phyloP scores from a whole-genome alignment of 176 grass and related monocot genomes.

The Hyparrhenia diplandra region DNA sequence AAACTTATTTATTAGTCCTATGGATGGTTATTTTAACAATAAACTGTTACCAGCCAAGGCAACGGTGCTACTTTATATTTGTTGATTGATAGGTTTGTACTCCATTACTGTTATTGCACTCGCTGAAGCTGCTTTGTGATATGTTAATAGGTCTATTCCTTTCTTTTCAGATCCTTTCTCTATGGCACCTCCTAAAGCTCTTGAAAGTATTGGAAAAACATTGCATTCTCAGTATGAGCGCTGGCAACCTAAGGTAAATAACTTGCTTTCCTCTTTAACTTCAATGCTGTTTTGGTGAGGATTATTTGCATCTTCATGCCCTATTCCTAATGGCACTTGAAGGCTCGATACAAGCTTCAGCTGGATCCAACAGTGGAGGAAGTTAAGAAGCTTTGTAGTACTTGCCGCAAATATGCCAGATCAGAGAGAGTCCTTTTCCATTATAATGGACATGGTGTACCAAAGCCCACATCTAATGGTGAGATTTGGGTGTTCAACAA shows the following conservation, averaged over 20 bases:
- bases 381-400: slow-evolving; percentile 95
- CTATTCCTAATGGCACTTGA: not conserved
- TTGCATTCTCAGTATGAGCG: slow-evolving; percentile 94
- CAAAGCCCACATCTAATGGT: too few species aligned
- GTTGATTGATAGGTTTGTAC: slow-evolving; percentile 8
- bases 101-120: not conserved
- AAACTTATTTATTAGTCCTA: not conserved
- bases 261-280: not conserved
- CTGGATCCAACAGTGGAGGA: slow-evolving; percentile 94
- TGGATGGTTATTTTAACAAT: not conserved
- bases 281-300: not conserved
- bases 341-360: slow-evolving; percentile 95
- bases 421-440: too few species aligned
- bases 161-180: slow-evolving; percentile 80
- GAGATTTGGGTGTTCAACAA: too few species aligned
- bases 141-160: slow-evolving; percentile 25
- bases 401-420: not conserved
- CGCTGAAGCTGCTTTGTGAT: not conserved
- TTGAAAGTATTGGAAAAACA: slow-evolving; percentile 93
- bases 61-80: not conserved
- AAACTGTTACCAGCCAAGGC: not conserved
- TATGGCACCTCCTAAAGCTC: slow-evolving; percentile 87
- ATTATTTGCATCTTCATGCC: slow-evolving; percentile 25
- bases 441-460: too few species aligned
- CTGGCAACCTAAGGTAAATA: slow-evolving; percentile 84